A percentile compares a stretch with the other conserved stretches of the same genome.
phyloP scores from a whole-genome alignment of 305 asterid species.

The Fraxinus albicans region DNA sequence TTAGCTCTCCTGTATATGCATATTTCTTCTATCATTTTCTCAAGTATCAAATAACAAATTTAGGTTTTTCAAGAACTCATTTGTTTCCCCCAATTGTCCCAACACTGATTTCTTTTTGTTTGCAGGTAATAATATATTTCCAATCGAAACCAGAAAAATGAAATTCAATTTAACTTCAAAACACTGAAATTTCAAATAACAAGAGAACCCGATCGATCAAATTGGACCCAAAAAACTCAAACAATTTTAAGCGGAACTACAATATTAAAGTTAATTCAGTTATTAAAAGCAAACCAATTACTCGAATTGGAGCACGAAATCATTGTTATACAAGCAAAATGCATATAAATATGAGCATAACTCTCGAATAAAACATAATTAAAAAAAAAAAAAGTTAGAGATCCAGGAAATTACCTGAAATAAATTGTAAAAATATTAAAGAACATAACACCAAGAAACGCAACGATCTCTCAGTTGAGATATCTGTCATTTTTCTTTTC shows the following conservation, averaged over 20 bases:
- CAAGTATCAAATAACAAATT: neutral
- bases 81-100: neutral
- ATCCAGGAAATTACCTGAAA: conserved; percentile 53
- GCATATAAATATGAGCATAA: neutral
- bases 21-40: neutral
- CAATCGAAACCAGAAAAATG: neutral
- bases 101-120: neutral
- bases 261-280: neutral
- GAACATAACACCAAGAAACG: conserved; percentile 45
- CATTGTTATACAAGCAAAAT: neutral
- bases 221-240: neutral
- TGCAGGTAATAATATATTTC: neutral
- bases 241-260: neutral
- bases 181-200: neutral
- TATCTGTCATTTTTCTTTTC: conserved; percentile 50
- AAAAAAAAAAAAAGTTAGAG: neutral
- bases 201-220: neutral
- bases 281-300: neutral
- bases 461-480: conserved; percentile 44
- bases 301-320: neutral
- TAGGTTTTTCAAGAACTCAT: neutral
- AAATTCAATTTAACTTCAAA: neutral
- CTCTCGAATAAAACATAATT: neutral
- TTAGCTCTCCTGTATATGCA: neutral
- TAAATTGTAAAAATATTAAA: conserved; percentile 43